phyloP scores from a whole-genome alignment of 768 basidiomycete species.

The Tricholoma sp. region DNA sequence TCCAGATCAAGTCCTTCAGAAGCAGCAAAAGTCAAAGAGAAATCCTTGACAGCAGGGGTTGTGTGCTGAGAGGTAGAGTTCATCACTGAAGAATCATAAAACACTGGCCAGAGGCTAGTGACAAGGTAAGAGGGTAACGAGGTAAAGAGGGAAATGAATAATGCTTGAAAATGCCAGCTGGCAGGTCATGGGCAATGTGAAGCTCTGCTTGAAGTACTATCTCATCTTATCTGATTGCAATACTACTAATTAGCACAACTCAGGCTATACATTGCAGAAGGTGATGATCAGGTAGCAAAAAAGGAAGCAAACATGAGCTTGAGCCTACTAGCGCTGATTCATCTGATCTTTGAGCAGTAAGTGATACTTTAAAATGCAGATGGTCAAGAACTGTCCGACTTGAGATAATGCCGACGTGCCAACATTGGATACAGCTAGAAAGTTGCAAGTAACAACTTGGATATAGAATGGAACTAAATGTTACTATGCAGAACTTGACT shows the following conservation, averaged over 20 bases:
- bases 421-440: too few species aligned
- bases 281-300: too few species aligned
- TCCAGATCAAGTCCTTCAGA: neutral
- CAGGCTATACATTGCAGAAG: too few species aligned
- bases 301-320: too few species aligned
- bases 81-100: neutral
- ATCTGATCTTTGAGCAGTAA: too few species aligned
- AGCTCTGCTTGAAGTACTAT: neutral
- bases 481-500: neutral
- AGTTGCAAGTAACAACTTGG: neutral
- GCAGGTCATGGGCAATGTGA: neutral
- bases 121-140: neutral
- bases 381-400: too few species aligned
- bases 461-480: neutral
- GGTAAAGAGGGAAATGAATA: neutral
- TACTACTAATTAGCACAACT: neutral
- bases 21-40: neutral
- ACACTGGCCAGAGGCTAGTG: neutral
- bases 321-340: too few species aligned
- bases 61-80: neutral
- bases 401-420: too few species aligned
- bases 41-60: neutral
- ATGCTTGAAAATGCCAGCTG: neutral
- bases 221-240: neutral
- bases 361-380: too few species aligned